Conservation (phyloP, 1,139 yeast species). For the Debaryomycetaceae sp. region DNA sequence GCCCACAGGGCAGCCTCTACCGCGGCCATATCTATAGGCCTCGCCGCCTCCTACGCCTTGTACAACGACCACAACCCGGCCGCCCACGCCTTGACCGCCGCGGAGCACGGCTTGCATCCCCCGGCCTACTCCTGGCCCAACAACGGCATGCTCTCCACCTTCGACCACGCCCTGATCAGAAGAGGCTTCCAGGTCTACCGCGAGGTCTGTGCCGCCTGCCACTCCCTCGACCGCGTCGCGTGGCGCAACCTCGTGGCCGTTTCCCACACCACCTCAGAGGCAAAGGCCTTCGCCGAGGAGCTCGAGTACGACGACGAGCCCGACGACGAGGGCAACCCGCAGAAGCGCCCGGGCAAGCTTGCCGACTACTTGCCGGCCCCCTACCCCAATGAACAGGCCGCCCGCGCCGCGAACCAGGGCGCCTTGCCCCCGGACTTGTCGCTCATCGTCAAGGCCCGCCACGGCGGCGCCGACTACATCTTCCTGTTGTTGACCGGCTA, state of each 20-base stretch:
- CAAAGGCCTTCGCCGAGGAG: conserved; percentile 89
- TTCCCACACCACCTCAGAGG: conserved; percentile 85
- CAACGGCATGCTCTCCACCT: conserved; percentile 81
- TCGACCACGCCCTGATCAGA: conserved; percentile 94
- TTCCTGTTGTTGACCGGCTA: conserved; percentile 94
- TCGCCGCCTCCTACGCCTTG: conserved; percentile 63
- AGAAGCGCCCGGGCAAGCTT: conserved; percentile 96
- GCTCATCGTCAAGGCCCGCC: conserved; percentile 96
- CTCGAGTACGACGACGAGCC: conserved; percentile 98
- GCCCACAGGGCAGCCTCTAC: conserved; percentile 50
- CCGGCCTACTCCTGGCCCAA: conserved; percentile 93
- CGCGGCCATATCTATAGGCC: conserved; percentile 58
- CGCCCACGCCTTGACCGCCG: conserved; percentile 96
- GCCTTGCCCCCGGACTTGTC: conserved; percentile 98
- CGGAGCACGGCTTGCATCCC: conserved; percentile 97
- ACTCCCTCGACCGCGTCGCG: conserved; percentile 91
- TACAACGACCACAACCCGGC: conserved; percentile 63
- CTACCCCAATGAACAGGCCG: conserved; percentile 96
- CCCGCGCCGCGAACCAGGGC: conserved; percentile 99
- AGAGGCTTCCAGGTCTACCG: conserved; percentile 99
- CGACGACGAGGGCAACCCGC: conserved; percentile 98
- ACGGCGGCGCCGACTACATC: conserved; percentile 94
- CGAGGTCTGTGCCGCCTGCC: conserved; percentile 99
- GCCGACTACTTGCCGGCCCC: conserved; percentile 95
- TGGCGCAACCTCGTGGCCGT: conserved; percentile 99